These are phyloP conservation scores for Pichia sp. DNA, from an alignment of 1,139 yeast genomes.

Conservation along the genomic window DNA sequence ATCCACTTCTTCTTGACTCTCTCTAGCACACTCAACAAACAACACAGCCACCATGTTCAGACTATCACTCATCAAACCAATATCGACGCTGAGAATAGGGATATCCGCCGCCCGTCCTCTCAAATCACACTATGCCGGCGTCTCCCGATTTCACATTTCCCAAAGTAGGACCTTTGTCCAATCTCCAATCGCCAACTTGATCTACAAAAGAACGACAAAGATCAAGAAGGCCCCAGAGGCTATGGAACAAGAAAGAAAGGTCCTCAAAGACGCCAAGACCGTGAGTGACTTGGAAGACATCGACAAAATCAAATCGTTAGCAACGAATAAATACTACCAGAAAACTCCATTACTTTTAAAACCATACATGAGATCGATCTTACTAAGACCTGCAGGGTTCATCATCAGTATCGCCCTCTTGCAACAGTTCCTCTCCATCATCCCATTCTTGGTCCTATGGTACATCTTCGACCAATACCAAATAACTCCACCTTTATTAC, in stretches of 20 bases:
- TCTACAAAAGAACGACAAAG: constrained; percentile 20
- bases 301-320: constrained; percentile 22
- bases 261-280: constrained; percentile 17
- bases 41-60: no score
- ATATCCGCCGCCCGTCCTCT: not conserved
- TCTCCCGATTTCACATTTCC: not conserved
- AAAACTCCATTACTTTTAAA: constrained; percentile 29
- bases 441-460: constrained; percentile 80
- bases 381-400: constrained; percentile 32
- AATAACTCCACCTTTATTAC: constrained; percentile 53
- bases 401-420: constrained; percentile 60
- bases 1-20: no score
- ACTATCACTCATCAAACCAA: not conserved
- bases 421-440: constrained; percentile 85
- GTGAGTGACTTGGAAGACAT: constrained; percentile 25
- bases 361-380: constrained; percentile 31
- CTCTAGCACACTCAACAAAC: no score
- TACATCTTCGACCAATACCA: constrained; percentile 60
- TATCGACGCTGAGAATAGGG: not conserved
- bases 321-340: constrained; percentile 31
- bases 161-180: constrained; percentile 7
- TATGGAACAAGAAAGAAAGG: constrained; percentile 12
- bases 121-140: not conserved
- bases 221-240: constrained; percentile 17
- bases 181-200: constrained; percentile 3